These are phyloP conservation scores for Sanghuangporus sanghuang DNA, from an alignment of 1,284 basidiomycete genomes.

Conservation along the genomic window DNA sequence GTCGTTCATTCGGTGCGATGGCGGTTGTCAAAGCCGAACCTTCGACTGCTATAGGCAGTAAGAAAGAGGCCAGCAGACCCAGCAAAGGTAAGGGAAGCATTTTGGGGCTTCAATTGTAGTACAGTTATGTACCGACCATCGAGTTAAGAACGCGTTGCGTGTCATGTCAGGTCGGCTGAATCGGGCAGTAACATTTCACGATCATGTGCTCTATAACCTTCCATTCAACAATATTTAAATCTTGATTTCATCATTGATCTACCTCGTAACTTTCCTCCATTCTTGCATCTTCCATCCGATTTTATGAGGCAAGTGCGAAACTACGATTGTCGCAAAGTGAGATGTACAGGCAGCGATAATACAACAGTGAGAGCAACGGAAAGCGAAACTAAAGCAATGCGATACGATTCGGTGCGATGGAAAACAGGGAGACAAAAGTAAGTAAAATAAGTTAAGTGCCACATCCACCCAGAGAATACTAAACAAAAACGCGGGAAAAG, in stretches of 20 bases:
- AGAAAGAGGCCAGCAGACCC: slow-evolving; percentile 2
- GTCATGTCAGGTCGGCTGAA: neutral
- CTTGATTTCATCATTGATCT: neutral
- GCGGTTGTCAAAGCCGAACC: slow-evolving; percentile 85
- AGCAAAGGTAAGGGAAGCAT: slow-evolving; percentile 10
- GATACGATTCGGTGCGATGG: too few relatives aligned
- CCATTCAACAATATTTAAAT: neutral
- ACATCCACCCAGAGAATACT: too few relatives aligned
- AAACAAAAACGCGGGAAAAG: too few relatives aligned
- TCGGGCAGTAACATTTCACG: neutral
- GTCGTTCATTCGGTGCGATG: slow-evolving; percentile 78
- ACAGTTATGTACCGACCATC: neutral
- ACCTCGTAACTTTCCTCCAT: too few relatives aligned
- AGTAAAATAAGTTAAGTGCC: too few relatives aligned
- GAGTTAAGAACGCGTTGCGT: neutral
- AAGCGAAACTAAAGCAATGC: neutral
- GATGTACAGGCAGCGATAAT: neutral
- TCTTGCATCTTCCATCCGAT: too few relatives aligned
- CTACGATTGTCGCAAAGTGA: neutral
- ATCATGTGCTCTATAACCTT: neutral
- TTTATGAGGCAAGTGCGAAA: too few relatives aligned
- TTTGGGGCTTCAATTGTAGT: neutral
- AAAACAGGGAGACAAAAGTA: too few relatives aligned
- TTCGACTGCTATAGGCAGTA: slow-evolving; percentile 20
- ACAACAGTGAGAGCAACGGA: neutral